These are phyloP conservation scores for Inga oerstediana DNA, from an alignment of 306 rosid genomes.

Conservation along the genomic window DNA sequence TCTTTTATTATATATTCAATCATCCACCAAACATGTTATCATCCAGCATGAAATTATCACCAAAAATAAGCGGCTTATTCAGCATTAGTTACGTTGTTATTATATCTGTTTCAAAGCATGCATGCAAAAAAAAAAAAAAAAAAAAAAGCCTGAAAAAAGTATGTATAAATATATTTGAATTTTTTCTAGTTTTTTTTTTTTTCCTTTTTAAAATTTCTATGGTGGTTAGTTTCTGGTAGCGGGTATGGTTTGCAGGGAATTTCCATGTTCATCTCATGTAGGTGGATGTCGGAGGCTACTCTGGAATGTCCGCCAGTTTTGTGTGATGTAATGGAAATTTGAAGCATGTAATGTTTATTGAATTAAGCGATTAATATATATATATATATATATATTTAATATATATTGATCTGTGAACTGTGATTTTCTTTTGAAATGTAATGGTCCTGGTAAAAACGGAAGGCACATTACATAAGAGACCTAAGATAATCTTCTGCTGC, in stretches of 20 bases:
- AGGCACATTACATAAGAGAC: too few species aligned
- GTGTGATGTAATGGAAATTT: slow-evolving; percentile 44
- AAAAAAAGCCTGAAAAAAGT: not conserved
- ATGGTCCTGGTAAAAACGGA: too few species aligned
- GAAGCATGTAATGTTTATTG: slow-evolving; percentile 20
- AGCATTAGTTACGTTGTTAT: not conserved
- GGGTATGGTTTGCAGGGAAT: slow-evolving; percentile 23
- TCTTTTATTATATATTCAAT: not conserved
- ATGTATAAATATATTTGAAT: slow-evolving; percentile 27
- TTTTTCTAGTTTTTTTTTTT: slow-evolving; percentile 2
- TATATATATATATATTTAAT: not conserved
- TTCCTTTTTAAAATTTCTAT: not conserved
- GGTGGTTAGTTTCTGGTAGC: not conserved
- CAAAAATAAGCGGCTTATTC: slow-evolving; percentile 20
- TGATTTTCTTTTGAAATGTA: too few species aligned
- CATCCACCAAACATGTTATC: not conserved
- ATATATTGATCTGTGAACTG: too few species aligned
- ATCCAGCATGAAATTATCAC: slow-evolving; percentile 3
- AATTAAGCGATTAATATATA: not conserved
- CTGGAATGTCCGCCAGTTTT: slow-evolving; percentile 35
- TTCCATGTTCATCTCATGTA: slow-evolving; percentile 32
- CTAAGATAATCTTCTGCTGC: too few species aligned
- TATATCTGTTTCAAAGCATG: slow-evolving; percentile 8
- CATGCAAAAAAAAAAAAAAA: not conserved
- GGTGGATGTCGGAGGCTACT: slow-evolving; percentile 17